phyloP scores from a whole-genome alignment of 352 stramenopile species.

The Phytophthora melonis region DNA sequence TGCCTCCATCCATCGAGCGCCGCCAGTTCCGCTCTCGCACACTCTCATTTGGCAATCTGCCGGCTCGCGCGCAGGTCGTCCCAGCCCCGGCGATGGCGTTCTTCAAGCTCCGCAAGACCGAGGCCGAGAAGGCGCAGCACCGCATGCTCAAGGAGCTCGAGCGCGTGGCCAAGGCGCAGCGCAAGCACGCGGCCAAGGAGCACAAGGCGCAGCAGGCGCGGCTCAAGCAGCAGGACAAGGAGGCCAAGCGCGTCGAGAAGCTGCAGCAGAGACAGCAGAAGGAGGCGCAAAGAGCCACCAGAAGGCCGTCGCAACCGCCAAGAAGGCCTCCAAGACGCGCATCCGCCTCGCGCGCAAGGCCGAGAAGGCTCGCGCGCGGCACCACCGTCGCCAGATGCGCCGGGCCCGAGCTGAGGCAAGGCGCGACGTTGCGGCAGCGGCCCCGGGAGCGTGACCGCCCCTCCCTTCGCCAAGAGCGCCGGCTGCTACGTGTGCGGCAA shows the following conservation, averaged over 20 bases:
- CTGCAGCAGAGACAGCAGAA: conserved; percentile 28
- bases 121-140: conserved; percentile 37
- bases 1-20: conserved; percentile 18
- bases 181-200: conserved; percentile 27
- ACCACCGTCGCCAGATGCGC: conserved; percentile 8
- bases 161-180: conserved; percentile 34
- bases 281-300: conserved; percentile 25
- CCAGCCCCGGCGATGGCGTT: conserved; percentile 22
- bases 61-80: conserved; percentile 17
- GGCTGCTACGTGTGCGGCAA: conserved; percentile 55
- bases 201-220: conserved; percentile 31
- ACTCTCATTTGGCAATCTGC: conserved; percentile 42
- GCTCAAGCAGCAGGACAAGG: conserved; percentile 28
- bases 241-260: conserved; percentile 24
- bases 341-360: conserved; percentile 26
- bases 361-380: conserved; percentile 30
- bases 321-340: conserved; percentile 40
- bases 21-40: conserved; percentile 13
- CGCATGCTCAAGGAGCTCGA: conserved; percentile 37
- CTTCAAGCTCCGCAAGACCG: conserved; percentile 35
- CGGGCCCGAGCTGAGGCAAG: not conserved
- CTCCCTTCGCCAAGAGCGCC: conserved; percentile 44
- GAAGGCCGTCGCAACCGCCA: conserved; percentile 24
- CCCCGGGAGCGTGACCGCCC: not conserved
- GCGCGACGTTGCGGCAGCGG: not conserved